Percentiles rank a stretch among this genome's conserved stretches.
Conservation (phyloP, 1,139 yeast species). For the Kodamaea plutei region DNA sequence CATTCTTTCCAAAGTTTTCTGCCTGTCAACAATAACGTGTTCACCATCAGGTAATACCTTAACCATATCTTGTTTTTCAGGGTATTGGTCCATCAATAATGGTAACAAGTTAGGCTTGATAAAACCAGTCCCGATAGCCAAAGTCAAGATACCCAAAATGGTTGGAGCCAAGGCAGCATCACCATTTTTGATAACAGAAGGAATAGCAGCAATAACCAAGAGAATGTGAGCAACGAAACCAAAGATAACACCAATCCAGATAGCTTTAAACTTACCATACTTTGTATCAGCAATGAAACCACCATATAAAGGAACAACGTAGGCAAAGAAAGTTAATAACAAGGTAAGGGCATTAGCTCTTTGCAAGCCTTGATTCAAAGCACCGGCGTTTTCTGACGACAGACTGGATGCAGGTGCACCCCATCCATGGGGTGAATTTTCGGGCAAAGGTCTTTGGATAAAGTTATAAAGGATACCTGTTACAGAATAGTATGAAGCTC, state of each 20-base stretch:
- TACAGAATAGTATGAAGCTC: conserved; percentile 21
- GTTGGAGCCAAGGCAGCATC: conserved; percentile 18
- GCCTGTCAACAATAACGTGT: conserved; percentile 66
- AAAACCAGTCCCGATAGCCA: conserved; percentile 41
- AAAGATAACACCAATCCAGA: conserved; percentile 21
- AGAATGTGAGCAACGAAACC: conserved; percentile 23
- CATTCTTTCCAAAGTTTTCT: conserved; percentile 67
- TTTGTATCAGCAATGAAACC: conserved; percentile 21
- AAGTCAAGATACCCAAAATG: conserved; percentile 17
- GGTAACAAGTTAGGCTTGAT: conserved; percentile 51
- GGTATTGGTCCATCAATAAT: conserved; percentile 49
- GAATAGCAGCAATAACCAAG: conserved; percentile 19
- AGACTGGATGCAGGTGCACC: conserved; percentile 13
- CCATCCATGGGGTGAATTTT: conserved; percentile 14
- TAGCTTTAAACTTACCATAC: conserved; percentile 18
- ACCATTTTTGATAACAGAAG: conserved; percentile 15
- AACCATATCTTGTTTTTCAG: conserved; percentile 55
- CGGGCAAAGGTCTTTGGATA: conserved; percentile 20
- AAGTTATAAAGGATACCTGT: conserved; percentile 18
- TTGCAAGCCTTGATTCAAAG: conserved; percentile 18
- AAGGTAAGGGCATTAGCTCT: conserved; percentile 18
- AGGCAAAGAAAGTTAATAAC: conserved; percentile 20
- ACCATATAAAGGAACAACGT: conserved; percentile 20
- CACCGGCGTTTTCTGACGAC: conserved; percentile 17
- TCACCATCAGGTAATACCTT: conserved; percentile 58